A percentile compares a stretch with the other conserved stretches of the same genome.
phyloP scores from a whole-genome alignment of 2,329 filamentous ascomycete species.

The Didymella keratinophila region DNA sequence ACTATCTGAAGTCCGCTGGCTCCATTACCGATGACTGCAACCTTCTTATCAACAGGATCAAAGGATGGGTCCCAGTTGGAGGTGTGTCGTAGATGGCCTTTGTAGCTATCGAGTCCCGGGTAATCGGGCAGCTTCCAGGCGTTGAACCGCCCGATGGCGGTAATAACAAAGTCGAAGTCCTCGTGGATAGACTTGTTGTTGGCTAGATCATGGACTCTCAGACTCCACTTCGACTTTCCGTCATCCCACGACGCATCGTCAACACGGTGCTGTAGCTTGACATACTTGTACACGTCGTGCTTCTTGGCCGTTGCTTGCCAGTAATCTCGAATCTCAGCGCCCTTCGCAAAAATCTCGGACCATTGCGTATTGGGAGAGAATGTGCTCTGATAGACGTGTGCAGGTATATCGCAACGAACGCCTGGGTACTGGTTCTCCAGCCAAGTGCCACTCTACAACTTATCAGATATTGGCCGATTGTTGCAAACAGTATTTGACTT shows the following conservation, averaged over 20 bases:
- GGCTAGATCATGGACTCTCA: conserved; percentile 64
- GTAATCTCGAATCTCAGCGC: conserved; percentile 54
- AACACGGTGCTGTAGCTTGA: conserved; percentile 52
- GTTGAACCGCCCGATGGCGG: conserved; percentile 44
- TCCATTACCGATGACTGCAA: conserved; percentile 71
- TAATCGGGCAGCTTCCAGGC: conserved; percentile 45
- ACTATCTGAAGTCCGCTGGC: conserved; percentile 69
- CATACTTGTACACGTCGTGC: conserved; percentile 50
- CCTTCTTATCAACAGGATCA: conserved; percentile 64
- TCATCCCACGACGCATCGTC: conserved; percentile 52
- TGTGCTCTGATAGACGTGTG: conserved; percentile 53
- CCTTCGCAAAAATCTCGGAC: conserved; percentile 53
- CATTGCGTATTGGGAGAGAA: conserved; percentile 56
- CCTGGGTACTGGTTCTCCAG: conserved; percentile 50
- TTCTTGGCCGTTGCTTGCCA: conserved; percentile 51
- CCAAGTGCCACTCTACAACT: conserved; percentile 42
- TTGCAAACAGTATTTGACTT: conserved; percentile 11
- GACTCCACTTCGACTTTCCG: conserved; percentile 62
- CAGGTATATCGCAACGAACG: conserved; percentile 44
- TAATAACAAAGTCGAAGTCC: conserved; percentile 49
- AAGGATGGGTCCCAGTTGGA: conserved; percentile 49
- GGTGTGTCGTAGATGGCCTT: conserved; percentile 41
- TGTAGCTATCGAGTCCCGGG: conserved; percentile 40
- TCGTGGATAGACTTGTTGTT: conserved; percentile 30
- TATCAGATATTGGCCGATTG: not conserved